Evolutionary conservation across 2,329 filamentous ascomycete genomes (phyloP).

Genomic region (Fusarium brachygibbosum): DNA sequence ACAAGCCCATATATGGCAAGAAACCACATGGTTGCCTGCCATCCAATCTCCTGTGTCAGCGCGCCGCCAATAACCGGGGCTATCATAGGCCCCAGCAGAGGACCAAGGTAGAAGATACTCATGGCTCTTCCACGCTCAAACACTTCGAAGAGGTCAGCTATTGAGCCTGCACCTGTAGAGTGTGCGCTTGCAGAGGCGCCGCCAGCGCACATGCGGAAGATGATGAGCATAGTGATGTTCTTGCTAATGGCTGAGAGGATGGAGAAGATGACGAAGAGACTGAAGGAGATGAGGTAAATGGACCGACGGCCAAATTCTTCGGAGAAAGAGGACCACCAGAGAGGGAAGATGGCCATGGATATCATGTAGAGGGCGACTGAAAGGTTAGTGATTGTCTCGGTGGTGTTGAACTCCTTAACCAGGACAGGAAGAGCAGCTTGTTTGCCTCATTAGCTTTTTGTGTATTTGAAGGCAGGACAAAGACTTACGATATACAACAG

Average conservation of each 20-base stretch:
- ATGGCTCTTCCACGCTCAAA: slow-evolving; percentile 82
- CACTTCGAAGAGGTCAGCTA: slow-evolving; percentile 84
- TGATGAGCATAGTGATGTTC: slow-evolving; percentile 81
- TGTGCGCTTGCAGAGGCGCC: slow-evolving; percentile 85
- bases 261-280: slow-evolving; percentile 78
- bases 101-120: slow-evolving; percentile 85
- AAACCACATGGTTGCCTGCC: slow-evolving; percentile 85
- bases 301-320: slow-evolving; percentile 79
- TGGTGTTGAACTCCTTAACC: slow-evolving; percentile 70
- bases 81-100: slow-evolving; percentile 79
- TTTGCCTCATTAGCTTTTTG: slow-evolving; percentile 15
- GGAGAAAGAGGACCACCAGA: slow-evolving; percentile 90
- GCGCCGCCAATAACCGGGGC: slow-evolving; percentile 83
- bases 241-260: slow-evolving; percentile 76
- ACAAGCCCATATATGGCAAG: slow-evolving; percentile 76
- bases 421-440: slow-evolving; percentile 77
- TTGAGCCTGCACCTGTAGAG: slow-evolving; percentile 85
- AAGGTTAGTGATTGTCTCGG: slow-evolving; percentile 77
- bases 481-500: slow-evolving; percentile 82
- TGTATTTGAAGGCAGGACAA: neutral
- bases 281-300: slow-evolving; percentile 83
- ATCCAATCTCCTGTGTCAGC: slow-evolving; percentile 76
- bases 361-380: slow-evolving; percentile 86
- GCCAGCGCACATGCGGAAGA: slow-evolving; percentile 80
- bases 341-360: slow-evolving; percentile 83